Evolutionary conservation across 2,329 filamentous ascomycete species (phyloP).

Genomic region (Aspergillus clavatus): DNA sequence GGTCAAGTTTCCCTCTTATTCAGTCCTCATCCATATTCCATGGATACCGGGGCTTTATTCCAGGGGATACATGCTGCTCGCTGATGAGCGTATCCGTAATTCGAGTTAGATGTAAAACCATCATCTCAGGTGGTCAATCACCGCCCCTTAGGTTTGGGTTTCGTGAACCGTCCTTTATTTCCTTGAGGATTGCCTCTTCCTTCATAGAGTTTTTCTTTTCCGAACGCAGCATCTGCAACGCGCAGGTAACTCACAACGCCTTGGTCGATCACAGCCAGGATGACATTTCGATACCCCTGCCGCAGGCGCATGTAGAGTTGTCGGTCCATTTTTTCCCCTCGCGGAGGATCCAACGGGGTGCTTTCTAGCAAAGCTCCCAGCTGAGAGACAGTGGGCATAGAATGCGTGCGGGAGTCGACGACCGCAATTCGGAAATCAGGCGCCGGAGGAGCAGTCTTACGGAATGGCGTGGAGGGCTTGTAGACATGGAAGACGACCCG

Average conservation of each 20-base stretch:
- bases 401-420: slow-evolving; percentile 63
- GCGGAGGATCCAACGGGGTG: slow-evolving; percentile 63
- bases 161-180: slow-evolving; percentile 26
- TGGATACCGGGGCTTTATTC: slow-evolving; percentile 25
- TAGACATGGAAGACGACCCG: slow-evolving; percentile 75
- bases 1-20: slow-evolving; percentile 21
- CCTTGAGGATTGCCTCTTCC: slow-evolving; percentile 24
- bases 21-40: slow-evolving; percentile 18
- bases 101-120: not conserved
- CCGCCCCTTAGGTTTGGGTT: slow-evolving; percentile 31
- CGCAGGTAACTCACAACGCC: slow-evolving; percentile 85
- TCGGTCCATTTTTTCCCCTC: slow-evolving; percentile 43
- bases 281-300: slow-evolving; percentile 75
- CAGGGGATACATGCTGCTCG: slow-evolving; percentile 24
- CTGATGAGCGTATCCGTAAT: not conserved
- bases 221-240: slow-evolving; percentile 75
- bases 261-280: slow-evolving; percentile 83
- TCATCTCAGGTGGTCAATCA: slow-evolving; percentile 11
- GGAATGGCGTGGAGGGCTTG: slow-evolving; percentile 67
- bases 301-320: slow-evolving; percentile 72
- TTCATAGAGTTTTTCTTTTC: slow-evolving; percentile 66
- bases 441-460: slow-evolving; percentile 69
- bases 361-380: slow-evolving; percentile 66
- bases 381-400: slow-evolving; percentile 68
- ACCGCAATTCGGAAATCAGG: slow-evolving; percentile 86